These are phyloP conservation scores for Claviceps humidiphila DNA, from an alignment of 2,329 filamentous ascomycete genomes.

Conservation along the genomic window DNA sequence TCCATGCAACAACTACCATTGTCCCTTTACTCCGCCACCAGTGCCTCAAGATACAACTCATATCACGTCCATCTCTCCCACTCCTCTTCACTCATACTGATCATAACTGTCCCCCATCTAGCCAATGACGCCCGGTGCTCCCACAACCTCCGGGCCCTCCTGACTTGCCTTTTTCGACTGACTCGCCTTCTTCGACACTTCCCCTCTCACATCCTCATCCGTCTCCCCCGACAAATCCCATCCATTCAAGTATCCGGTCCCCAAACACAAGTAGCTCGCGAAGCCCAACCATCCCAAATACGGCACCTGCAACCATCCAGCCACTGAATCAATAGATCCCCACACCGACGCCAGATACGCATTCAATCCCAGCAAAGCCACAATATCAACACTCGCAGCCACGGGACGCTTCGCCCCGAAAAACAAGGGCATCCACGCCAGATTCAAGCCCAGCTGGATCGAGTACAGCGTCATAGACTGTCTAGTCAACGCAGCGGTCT, in stretches of 20 bases:
- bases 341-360: slow-evolving; percentile 65
- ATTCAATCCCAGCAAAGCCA: slow-evolving; percentile 57
- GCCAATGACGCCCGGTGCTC: no score
- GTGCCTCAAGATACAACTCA: no score
- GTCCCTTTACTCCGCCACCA: no score
- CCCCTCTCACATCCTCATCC: slow-evolving; percentile 5
- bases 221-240: slow-evolving; percentile 42
- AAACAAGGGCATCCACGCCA: slow-evolving; percentile 88
- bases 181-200: no score
- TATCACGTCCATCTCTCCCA: no score
- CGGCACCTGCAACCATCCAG: slow-evolving; percentile 63
- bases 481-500: slow-evolving; percentile 45
- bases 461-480: slow-evolving; percentile 68
- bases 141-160: no score
- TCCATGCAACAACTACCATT: no score
- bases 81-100: no score
- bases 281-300: slow-evolving; percentile 82
- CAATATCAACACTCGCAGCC: slow-evolving; percentile 62
- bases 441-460: slow-evolving; percentile 71
- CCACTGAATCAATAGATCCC: slow-evolving; percentile 57
- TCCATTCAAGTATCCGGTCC: slow-evolving; percentile 52
- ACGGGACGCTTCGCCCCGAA: slow-evolving; percentile 64
- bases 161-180: no score
- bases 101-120: no score
- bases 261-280: slow-evolving; percentile 70